Base-by-base conservation (phyloP, 2,329 filamentous ascomycete genomes). In the Sclerotinia spermophila region DNA sequence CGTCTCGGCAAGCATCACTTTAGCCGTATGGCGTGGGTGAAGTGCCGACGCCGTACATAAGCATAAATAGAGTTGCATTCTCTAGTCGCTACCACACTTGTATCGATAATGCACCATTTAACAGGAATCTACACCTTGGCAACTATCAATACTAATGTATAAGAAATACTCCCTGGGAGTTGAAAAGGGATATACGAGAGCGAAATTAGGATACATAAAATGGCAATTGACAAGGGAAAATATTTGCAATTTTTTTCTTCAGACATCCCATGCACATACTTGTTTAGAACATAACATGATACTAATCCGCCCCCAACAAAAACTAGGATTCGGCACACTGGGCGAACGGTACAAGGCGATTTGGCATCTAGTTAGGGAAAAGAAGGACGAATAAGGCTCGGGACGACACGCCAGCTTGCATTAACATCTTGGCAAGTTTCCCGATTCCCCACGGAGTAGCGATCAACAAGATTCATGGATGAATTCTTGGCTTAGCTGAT, bases 41-140 rank as follows among this genome's bases (percentile, higher is more conserved):
- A 45, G 42, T 62, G 27, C 27, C 60, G 60, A 44, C 59, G 42
- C 40, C 60, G 42, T 21, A 62, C 60, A 62, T n/a, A 35, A 62
- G 60, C 42, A 62, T 45, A 62, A 45, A 33, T 48, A 62, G 42
- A 62, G 42, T 62, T 45, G 42, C 60, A 48, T 35, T 42, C 24
- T 6, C 42, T 53, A 24, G 0, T 24, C 10, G 21, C 15, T 48
- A 51, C 61, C 44, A 48, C 33, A 38, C 33, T n/a, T 51, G 33
- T 21, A 6, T 13, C n/a, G 5, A 64, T 5, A 11, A 51, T 51
- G 21, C 30, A 48, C 21, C 19, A 35, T 21, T 3, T 24, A 2
- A n/a, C n/a, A n/a, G n/a, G n/a, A n/a, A n/a, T n/a, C n/a, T n/a
- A n/a, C n/a, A n/a, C n/a, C n/a, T n/a, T n/a, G n/a, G n/a, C n/a